A percentile compares a stretch with the other conserved stretches of the same genome.
Conservation (phyloP, 108 stramenopile species). For the Cylindrotheca closterium region DNA sequence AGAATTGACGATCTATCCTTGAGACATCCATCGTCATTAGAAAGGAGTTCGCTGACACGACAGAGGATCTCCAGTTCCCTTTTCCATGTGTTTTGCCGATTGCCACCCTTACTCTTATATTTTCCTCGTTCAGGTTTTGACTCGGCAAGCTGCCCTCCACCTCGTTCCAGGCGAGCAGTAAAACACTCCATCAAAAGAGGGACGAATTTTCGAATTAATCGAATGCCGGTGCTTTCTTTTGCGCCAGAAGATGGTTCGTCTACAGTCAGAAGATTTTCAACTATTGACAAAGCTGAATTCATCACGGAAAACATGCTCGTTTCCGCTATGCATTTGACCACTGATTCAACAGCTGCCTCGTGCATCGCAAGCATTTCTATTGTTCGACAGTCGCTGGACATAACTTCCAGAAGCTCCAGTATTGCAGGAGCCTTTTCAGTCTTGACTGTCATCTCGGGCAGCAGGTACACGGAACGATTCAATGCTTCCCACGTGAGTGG, state of each 20-base stretch:
- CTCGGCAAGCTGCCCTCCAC: not conserved
- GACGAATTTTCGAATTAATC: constrained; percentile 29
- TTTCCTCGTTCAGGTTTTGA: constrained; percentile 9
- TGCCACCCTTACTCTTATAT: constrained; percentile 14
- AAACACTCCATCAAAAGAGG: constrained; percentile 67
- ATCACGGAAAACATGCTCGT: constrained; percentile 54
- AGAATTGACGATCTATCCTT: constrained; percentile 17
- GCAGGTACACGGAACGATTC: constrained; percentile 46
- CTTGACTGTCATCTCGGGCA: constrained; percentile 70
- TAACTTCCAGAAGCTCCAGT: constrained; percentile 51
- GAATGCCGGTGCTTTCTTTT: not conserved
- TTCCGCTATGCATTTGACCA: constrained; percentile 61
- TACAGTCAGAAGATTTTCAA: constrained; percentile 63
- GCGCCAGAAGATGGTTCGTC: constrained; percentile 13
- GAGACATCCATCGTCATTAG: constrained; percentile 15
- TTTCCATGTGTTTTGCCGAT: constrained; percentile 32
- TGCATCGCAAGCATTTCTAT: constrained; percentile 44
- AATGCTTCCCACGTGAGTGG: constrained; percentile 57
- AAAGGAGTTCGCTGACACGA: constrained; percentile 62
- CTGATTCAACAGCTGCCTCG: constrained; percentile 44
- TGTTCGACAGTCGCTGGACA: constrained; percentile 48
- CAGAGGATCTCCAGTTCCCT: constrained; percentile 69
- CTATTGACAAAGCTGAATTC: constrained; percentile 46
- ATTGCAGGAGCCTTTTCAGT: constrained; percentile 71
- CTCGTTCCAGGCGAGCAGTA: constrained; percentile 36